Conservation (phyloP, 2,329 filamentous ascomycete genomes). For the Aspergillus aculeatus region DNA sequence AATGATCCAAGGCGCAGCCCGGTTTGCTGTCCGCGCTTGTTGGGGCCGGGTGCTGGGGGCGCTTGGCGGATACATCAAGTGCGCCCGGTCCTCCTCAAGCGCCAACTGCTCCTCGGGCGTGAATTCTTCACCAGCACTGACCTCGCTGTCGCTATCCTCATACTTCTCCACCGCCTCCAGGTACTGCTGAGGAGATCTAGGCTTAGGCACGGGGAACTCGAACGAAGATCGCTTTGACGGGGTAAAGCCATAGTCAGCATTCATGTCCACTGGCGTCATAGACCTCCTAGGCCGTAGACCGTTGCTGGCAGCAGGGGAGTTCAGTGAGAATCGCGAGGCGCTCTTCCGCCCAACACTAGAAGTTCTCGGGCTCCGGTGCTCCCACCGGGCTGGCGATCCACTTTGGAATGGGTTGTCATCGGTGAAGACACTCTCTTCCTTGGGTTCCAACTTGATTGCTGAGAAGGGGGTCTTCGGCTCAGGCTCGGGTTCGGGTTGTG, state of each 20-base stretch:
- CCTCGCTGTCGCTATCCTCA: slow-evolving; percentile 56
- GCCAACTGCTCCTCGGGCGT: slow-evolving; percentile 87
- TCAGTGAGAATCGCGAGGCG: slow-evolving; percentile 41
- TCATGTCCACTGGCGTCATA: slow-evolving; percentile 35
- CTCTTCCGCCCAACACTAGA: slow-evolving; percentile 49
- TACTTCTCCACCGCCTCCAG: slow-evolving; percentile 41
- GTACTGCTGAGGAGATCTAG: slow-evolving; percentile 33
- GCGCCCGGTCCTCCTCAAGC: slow-evolving; percentile 67
- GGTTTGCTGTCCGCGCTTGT: slow-evolving; percentile 49
- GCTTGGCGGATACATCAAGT: slow-evolving; percentile 34
- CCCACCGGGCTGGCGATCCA: slow-evolving; percentile 62
- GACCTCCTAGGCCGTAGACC: slow-evolving; percentile 33
- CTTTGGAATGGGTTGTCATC: slow-evolving; percentile 93
- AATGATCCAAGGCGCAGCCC: slow-evolving; percentile 69
- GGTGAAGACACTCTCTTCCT: slow-evolving; percentile 69
- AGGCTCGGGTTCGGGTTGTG: slow-evolving; percentile 22
- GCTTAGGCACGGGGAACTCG: slow-evolving; percentile 50
- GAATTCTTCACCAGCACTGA: slow-evolving; percentile 76
- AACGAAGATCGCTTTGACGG: slow-evolving; percentile 59
- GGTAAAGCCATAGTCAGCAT: slow-evolving; percentile 53
- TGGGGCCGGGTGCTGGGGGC: slow-evolving; percentile 22
- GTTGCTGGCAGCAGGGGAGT: slow-evolving; percentile 27
- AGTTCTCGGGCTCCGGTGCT: slow-evolving; percentile 44
- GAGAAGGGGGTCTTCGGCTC: slow-evolving; percentile 39
- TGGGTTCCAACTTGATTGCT: slow-evolving; percentile 45